Evolutionary conservation across 1,139 yeast genomes (phyloP), one percentile per base, ranked within the genome.

Genomic region (Sugiyamaella novakii): DNA sequence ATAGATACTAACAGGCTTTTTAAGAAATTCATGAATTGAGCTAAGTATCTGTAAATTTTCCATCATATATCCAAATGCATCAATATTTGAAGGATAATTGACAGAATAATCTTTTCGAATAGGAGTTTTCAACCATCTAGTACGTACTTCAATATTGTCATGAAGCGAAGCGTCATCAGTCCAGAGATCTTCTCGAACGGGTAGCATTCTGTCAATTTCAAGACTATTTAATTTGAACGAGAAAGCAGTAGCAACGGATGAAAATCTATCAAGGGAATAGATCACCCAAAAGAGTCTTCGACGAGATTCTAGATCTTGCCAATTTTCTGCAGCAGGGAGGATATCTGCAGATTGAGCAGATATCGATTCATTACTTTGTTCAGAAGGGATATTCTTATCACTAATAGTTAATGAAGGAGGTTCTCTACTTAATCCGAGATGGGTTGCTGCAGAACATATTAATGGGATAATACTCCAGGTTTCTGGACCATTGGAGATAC

Each of bases 241-340:
- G 27, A 58, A 55, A 2, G 61, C 52, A 1, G 60, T 58, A 3
- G 61, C 56, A 7, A 58, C 57, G 3, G 61, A 55, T 1, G 59
- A 54, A 24, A 39, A 54, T 15, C 60, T 37, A 35, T 58, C 61
- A 7, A 58, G 53, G 10, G 45, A 22, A 22, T 54, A 58, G 8
- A 58, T 57, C 2, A 58, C 59, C 61, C 61, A 58, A 25, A 58
- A 58, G 8, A 58, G 51, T 18, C 61, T 42, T 19, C 61, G 43
- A 6, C 61, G 49, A 12, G 57, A 38, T 41, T 58, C 61, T 12
- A 50, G 47, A 27, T 58, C 61, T 10, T 49, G 41, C 45, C 52
- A 53, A 17, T 42, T 44, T 14, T 35, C 35, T 6, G 58, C 46
- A 2, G 41, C 37, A 3, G 59, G 52, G 6, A 58, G 46, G 7